Conservation (phyloP, 257 asterid species). For the Phtheirospermum japonicum region DNA sequence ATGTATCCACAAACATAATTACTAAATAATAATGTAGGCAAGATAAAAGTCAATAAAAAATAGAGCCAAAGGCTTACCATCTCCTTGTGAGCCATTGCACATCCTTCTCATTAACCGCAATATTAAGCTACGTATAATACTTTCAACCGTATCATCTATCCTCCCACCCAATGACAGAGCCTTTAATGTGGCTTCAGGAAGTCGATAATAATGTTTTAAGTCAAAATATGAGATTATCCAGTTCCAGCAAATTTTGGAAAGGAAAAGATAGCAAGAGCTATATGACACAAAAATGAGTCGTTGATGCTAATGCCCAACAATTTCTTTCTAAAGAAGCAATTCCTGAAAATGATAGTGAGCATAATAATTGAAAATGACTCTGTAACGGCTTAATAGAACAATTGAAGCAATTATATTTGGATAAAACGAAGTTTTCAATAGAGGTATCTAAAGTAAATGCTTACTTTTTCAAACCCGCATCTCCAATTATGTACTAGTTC, state of each 20-base stretch:
- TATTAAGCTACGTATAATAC: slow-evolving; percentile 64
- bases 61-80: slow-evolving; percentile 51
- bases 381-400: not conserved
- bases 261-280: not conserved
- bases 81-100: slow-evolving; percentile 52
- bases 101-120: slow-evolving; percentile 63
- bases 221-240: slow-evolving; percentile 9
- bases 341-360: slow-evolving; percentile 6
- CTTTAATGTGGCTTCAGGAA: slow-evolving; percentile 60
- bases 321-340: slow-evolving; percentile 16
- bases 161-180: slow-evolving; percentile 40
- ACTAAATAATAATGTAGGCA: slow-evolving; percentile 7
- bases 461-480: not conserved
- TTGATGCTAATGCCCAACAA: slow-evolving; percentile 17
- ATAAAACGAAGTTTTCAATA: not conserved
- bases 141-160: slow-evolving; percentile 51
- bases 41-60: slow-evolving; percentile 9
- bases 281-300: slow-evolving; percentile 9
- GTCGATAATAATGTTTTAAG: slow-evolving; percentile 14
- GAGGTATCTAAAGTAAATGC: not conserved
- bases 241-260: slow-evolving; percentile 12
- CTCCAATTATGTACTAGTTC: not conserved
- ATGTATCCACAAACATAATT: not conserved
- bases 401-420: not conserved
- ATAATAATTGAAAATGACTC: slow-evolving; percentile 23